A percentile compares a stretch with the other conserved stretches of the same genome.
phyloP scores from a whole-genome alignment of 148 eudicot species.

The Amaranthus cruentus region DNA sequence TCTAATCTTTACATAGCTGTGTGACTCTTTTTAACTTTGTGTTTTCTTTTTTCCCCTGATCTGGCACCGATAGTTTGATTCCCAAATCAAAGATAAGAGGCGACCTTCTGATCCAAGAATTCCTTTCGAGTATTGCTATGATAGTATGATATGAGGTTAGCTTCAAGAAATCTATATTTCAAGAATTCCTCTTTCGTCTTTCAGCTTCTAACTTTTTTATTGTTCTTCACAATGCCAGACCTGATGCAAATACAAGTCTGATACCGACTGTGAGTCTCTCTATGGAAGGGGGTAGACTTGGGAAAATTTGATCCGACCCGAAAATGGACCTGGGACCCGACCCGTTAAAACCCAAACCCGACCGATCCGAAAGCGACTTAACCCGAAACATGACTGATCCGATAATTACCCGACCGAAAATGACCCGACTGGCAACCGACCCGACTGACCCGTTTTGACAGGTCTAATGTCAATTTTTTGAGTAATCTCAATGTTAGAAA shows the following conservation, averaged over 20 bases:
- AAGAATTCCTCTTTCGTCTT: background rate
- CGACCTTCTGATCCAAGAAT: slow-evolving; percentile 41
- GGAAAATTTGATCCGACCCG: too few relatives aligned
- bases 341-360: too few relatives aligned
- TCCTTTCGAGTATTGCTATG: slow-evolving; percentile 47
- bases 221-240: slow-evolving; percentile 35
- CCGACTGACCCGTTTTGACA: too few relatives aligned
- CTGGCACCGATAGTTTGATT: slow-evolving; percentile 50
- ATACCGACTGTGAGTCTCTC: slow-evolving; percentile 60
- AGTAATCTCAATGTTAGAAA: too few relatives aligned
- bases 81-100: slow-evolving; percentile 36
- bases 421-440: too few relatives aligned
- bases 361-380: too few relatives aligned
- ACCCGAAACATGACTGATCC: too few relatives aligned
- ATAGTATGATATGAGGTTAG: slow-evolving; percentile 40
- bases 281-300: slow-evolving; percentile 70
- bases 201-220: slow-evolving; percentile 17
- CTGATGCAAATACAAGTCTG: slow-evolving; percentile 59
- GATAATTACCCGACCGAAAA: too few relatives aligned
- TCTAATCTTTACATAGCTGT: background rate
- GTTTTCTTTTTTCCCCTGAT: slow-evolving; percentile 1
- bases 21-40: background rate
- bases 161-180: slow-evolving; percentile 8
- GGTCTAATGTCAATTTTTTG: too few relatives aligned
- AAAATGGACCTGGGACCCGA: too few relatives aligned